Evolutionary conservation across 192 early-diverging fungal genomes (phyloP).

Genomic region (Backusella psychrophila): DNA sequence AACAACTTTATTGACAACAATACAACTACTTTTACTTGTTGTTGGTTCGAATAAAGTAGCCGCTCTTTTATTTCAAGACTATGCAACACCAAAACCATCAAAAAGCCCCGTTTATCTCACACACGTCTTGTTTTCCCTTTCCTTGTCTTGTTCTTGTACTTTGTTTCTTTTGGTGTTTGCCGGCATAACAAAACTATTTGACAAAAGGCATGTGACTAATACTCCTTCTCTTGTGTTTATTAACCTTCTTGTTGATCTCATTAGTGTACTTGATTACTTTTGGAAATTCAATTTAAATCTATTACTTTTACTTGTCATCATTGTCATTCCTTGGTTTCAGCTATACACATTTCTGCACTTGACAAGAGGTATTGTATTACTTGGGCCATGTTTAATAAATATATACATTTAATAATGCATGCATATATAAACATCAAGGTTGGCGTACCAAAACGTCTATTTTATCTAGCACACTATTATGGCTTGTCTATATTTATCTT

Average conservation of each 20-base stretch:
- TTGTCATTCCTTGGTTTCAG: conserved; percentile 77
- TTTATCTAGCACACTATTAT: conserved; percentile 19
- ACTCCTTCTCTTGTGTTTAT: neutral
- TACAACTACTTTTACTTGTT: conserved; percentile 1
- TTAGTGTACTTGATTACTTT: conserved; percentile 20
- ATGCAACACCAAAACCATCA: conserved; percentile 6
- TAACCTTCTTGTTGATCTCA: too few relatives aligned
- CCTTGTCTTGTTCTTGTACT: conserved; percentile 71
- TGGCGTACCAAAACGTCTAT: conserved; percentile 1
- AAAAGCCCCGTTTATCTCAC: neutral
- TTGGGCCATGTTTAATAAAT: neutral
- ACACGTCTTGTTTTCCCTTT: conserved; percentile 63
- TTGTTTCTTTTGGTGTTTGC: conserved; percentile 84
- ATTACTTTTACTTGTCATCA: conserved; percentile 66
- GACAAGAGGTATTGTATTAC: conserved; percentile 16
- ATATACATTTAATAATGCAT: neutral
- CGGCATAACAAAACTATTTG: conserved; percentile 72
- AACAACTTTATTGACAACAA: neutral
- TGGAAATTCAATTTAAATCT: conserved; percentile 73
- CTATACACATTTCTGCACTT: conserved; percentile 56
- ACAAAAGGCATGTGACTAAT: conserved; percentile 46
- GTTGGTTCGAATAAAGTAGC: neutral
- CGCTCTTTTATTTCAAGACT: conserved; percentile 8
- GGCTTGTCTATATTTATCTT: conserved; percentile 24
- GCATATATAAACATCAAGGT: neutral